Evolutionary conservation across 331 rosid genomes (phyloP).

Genomic region (Quercus phellos): DNA sequence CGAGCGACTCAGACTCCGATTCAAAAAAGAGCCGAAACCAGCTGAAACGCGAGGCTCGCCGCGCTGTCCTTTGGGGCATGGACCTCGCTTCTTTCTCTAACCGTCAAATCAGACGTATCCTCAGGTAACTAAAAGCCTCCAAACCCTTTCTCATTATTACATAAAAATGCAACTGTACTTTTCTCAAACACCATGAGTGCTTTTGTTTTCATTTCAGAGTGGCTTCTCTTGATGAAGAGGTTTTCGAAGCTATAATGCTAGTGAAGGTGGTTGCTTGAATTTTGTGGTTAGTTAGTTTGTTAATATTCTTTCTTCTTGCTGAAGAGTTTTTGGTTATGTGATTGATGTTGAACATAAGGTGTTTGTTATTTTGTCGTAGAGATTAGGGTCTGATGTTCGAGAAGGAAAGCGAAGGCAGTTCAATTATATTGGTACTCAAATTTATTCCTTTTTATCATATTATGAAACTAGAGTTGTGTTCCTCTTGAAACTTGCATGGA

Average conservation of each 20-base stretch:
- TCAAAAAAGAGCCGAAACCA: conserved; percentile 69
- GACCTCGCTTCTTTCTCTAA: conserved; percentile 69
- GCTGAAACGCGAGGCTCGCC: conserved; percentile 75
- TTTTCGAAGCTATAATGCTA: conserved; percentile 58
- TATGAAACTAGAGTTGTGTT: too few species aligned
- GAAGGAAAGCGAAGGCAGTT: conserved; percentile 92
- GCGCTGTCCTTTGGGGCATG: conserved; percentile 82
- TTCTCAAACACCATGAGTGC: neutral
- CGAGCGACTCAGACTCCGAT: conserved; percentile 31
- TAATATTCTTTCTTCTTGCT: neutral
- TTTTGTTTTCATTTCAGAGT: conserved; percentile 32
- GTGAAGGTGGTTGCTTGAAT: conserved; percentile 53
- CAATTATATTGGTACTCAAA: conserved; percentile 69
- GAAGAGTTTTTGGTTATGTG: neutral
- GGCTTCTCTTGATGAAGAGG: conserved; percentile 56
- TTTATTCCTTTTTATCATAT: neutral
- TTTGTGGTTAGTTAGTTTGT: conserved; percentile 27
- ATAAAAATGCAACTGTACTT: neutral
- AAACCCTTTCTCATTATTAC: neutral
- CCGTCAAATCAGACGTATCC: conserved; percentile 75
- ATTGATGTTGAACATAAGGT: conserved; percentile 41
- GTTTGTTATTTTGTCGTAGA: conserved; percentile 68
- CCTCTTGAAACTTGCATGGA: too few species aligned
- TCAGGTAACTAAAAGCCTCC: conserved; percentile 41
- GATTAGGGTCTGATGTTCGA: conserved; percentile 73